Base-by-base conservation (phyloP, 768 basidiomycete genomes). In the Pleurotus sapidus region DNA sequence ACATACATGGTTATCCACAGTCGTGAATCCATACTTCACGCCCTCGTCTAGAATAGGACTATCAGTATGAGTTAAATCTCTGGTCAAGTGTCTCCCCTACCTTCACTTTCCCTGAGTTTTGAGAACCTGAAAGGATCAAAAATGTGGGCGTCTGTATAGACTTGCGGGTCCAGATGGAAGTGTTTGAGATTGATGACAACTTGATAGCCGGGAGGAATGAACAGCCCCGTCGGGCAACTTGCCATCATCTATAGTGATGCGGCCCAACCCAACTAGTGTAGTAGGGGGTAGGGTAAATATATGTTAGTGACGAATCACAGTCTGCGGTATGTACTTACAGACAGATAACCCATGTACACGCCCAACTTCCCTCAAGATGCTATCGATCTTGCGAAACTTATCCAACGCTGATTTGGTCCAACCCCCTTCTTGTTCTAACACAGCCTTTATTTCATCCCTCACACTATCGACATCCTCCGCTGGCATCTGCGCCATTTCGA, bases 71-170 rank as follows among this genome's bases (percentile, higher is more conserved):
- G 23, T 17, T 12, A 30, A 37, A 15, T 15, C 18, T 7, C 5
- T 17, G 5, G 14, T 8, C 8, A 38, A 15, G 5, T 51, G 15
- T 12, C 15, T 23, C 3, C 18, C 14, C 3, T 25, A 18, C 37
- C 58, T 54, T 46, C 58, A 25, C 46, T 34, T 11, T 59, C 51
- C 6, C 51, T 37, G 14, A 59, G 43, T 30, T 46, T 59, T 6
- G 58, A 59, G 45, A 59, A 59, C 12, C 58, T 34, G 58, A 59
- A 59, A 14, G 58, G 58, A 37, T 59, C 51, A 30, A 59, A 59
- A 12, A 55, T 46, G 5, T 59, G 24, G 3, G 58, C 50, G 25
- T 59, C 38, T 5, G 58, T 30, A 43, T 59, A 59, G 15, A 59
- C 51, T 11, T 46, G 23, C 9, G 58, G 46, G 38, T 59, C 30